Percentiles rank a stretch among this genome's conserved stretches.
Evolutionary conservation across 2,329 filamentous ascomycete genomes (phyloP).

Genomic region (Pseudogymnoascus sp.): DNA sequence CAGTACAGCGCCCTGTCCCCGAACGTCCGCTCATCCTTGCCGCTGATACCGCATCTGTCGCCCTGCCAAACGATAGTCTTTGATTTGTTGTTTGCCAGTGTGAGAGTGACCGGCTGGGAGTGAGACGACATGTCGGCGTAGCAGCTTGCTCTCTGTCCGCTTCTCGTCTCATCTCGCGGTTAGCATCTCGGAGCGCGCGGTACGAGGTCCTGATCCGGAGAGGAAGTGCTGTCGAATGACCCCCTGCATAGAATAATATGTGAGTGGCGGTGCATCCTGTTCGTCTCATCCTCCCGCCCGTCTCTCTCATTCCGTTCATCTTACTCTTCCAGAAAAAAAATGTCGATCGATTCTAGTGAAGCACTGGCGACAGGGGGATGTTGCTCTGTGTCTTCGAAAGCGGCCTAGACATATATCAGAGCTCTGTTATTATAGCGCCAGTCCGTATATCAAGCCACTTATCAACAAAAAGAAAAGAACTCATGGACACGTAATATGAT

Average conservation of each 20-base stretch:
- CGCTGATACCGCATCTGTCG: not conserved
- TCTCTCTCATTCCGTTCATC: not conserved
- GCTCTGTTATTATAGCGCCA: not conserved
- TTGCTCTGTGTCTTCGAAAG: not conserved
- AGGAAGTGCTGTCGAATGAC: not conserved
- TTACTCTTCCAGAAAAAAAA: not conserved
- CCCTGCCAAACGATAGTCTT: not conserved
- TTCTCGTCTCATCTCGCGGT: not conserved
- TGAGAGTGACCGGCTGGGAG: not conserved
- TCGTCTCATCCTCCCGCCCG: not conserved
- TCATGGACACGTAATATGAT: not conserved
- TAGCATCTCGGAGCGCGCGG: not conserved
- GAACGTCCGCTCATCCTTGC: not conserved
- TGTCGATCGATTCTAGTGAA: not conserved
- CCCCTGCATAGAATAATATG: not conserved
- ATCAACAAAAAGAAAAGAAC: not conserved
- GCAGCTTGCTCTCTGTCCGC: not conserved
- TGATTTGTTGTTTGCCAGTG: not conserved
- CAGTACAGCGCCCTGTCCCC: too few relatives aligned
- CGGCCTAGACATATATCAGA: not conserved
- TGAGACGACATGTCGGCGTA: not conserved
- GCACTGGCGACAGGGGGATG: not conserved
- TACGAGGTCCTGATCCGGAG: not conserved
- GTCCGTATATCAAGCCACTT: not conserved
- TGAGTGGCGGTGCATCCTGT: not conserved